These are phyloP conservation scores for Citrus inodora DNA, from an alignment of 345 rosid species.

Conservation along the genomic window DNA sequence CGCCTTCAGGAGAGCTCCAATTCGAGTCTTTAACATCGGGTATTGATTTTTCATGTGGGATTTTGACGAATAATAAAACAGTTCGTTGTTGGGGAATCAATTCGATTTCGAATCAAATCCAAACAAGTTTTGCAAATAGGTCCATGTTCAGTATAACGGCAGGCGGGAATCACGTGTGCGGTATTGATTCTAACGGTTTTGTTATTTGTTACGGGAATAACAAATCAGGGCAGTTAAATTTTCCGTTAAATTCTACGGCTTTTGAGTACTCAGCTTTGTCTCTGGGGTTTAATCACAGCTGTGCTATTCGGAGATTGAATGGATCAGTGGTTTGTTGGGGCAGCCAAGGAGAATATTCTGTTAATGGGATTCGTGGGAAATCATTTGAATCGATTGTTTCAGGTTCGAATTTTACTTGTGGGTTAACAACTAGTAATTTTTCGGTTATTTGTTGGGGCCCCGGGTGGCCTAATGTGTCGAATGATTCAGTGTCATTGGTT, in stretches of 20 bases:
- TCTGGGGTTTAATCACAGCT: conserved; percentile 59
- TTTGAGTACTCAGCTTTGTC: conserved; percentile 44
- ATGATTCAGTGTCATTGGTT: conserved; percentile 15
- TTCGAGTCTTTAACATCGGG: conserved; percentile 63
- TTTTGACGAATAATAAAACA: conserved; percentile 18
- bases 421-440: conserved; percentile 39
- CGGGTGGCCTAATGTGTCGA: conserved; percentile 34
- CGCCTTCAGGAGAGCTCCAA: conserved; percentile 15
- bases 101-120: conserved; percentile 33
- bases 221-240: conserved; percentile 47
- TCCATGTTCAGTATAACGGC: conserved; percentile 52
- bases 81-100: conserved; percentile 59
- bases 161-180: conserved; percentile 78
- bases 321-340: conserved; percentile 80
- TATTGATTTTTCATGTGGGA: conserved; percentile 71
- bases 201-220: conserved; percentile 60
- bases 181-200: conserved; percentile 49
- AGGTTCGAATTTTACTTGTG: conserved; percentile 68
- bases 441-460: conserved; percentile 77
- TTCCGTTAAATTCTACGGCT: conserved; percentile 33
- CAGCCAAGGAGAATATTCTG: conserved; percentile 34
- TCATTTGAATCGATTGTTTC: conserved; percentile 65
- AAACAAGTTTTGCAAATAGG: conserved; percentile 39
- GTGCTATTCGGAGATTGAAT: conserved; percentile 48
- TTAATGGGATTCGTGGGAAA: conserved; percentile 25